Evolutionary conservation across 2,329 filamentous ascomycete genomes (phyloP).

Genomic region (Bipolaris sorokiniana): DNA sequence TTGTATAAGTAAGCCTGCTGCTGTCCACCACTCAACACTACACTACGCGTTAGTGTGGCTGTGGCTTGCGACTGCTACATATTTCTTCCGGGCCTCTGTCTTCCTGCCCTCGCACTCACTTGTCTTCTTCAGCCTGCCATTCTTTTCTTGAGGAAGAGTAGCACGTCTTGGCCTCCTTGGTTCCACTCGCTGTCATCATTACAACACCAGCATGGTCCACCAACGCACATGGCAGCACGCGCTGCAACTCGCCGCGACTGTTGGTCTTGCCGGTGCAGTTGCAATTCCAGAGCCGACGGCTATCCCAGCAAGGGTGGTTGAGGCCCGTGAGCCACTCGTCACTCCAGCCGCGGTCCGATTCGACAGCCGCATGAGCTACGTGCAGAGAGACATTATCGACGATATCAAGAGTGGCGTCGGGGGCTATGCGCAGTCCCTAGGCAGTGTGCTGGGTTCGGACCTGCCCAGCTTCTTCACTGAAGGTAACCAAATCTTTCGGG

Average conservation of each 20-base stretch:
- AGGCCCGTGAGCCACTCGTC: constrained; percentile 38
- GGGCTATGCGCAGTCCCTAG: constrained; percentile 39
- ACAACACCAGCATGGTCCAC: constrained; percentile 21
- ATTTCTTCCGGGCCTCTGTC: background rate
- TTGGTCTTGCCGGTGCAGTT: constrained; percentile 33
- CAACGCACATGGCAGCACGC: constrained; percentile 23
- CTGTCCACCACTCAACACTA: background rate
- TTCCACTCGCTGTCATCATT: constrained; percentile 1
- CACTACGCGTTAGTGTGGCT: constrained; percentile 1
- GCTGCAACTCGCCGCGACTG: constrained; percentile 30
- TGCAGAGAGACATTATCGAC: constrained; percentile 41
- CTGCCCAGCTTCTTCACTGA: constrained; percentile 48
- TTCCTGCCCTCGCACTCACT: constrained; percentile 1
- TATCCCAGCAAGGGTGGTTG: constrained; percentile 39
- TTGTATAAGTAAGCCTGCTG: constrained; percentile 19
- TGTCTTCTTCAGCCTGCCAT: constrained; percentile 15
- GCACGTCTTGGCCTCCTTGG: constrained; percentile 8
- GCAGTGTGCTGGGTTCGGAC: constrained; percentile 43
- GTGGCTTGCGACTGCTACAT: background rate
- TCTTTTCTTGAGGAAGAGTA: background rate
- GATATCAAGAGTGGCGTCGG: constrained; percentile 43
- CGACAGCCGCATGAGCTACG: constrained; percentile 39
- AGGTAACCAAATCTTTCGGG: constrained; percentile 28
- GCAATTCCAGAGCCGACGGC: constrained; percentile 43
- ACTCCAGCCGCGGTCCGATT: constrained; percentile 46